These are phyloP conservation scores for Thielaviopsis ethacetica DNA, from an alignment of 2,329 filamentous ascomycete genomes.

Conservation along the genomic window DNA sequence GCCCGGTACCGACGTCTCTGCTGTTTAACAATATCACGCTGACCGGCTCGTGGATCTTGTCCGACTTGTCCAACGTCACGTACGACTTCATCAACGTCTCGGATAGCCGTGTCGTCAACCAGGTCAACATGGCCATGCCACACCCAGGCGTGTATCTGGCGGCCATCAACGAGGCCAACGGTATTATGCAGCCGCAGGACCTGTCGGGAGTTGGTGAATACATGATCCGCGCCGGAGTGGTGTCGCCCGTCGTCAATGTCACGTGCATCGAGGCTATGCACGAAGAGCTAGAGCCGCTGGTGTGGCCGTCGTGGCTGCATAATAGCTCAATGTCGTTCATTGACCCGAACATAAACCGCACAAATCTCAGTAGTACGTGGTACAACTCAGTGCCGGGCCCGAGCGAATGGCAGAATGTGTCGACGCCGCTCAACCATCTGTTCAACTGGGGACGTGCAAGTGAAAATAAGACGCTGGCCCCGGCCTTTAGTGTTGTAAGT, in stretches of 20 bases:
- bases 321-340: background rate
- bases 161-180: constrained; percentile 42
- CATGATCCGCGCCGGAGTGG: constrained; percentile 48
- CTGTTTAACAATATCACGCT: constrained; percentile 60
- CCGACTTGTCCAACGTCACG: constrained; percentile 33
- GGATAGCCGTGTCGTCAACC: constrained; percentile 48
- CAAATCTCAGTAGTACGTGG: background rate
- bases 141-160: constrained; percentile 53
- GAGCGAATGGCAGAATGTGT: background rate
- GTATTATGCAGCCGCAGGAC: constrained; percentile 52
- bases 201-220: constrained; percentile 53
- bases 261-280: constrained; percentile 51
- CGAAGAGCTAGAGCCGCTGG: constrained; percentile 43
- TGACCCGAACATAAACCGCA: too few species aligned
- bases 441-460: background rate
- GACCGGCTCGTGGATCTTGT: constrained; percentile 51
- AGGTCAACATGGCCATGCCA: constrained; percentile 62
- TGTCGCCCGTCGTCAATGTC: constrained; percentile 55
- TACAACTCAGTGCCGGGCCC: background rate
- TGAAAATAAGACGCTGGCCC: background rate
- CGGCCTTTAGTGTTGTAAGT: background rate
- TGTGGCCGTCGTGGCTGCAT: constrained; percentile 41
- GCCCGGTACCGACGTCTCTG: constrained; percentile 45
- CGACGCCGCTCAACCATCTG: background rate
- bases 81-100: constrained; percentile 25